Evolutionary conservation across 129 eudicot species (phyloP), one percentile per base, ranked within the genome.

Genomic region (Erigeron canadensis): DNA sequence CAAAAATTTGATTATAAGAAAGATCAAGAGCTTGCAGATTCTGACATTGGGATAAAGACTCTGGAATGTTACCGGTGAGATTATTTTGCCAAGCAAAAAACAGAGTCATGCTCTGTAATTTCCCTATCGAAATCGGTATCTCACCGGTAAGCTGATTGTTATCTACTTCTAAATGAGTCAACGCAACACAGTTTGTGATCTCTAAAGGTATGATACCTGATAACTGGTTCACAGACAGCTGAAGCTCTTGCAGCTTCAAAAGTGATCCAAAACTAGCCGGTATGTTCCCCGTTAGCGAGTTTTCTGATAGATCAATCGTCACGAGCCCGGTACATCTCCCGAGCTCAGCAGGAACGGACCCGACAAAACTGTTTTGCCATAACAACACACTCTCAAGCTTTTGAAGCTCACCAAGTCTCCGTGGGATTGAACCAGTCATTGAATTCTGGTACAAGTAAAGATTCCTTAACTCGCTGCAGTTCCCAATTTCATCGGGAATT

Each of bases 61-160:
- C 90, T 5, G 99, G 99, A 76, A 95, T 90, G 18, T 62, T 71
- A 11, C 99, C 99, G 1, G 97, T 79, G 63, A 95, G 86, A 55
- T 84, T 90, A 70, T 95, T 95, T 46, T 84, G 88, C 99, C 99
- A 95, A 28, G 96, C 97, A 34, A 90, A 95, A 71, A 95, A 90
- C 63, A 90, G 75, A 64, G 88, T 90, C 89, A 95, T 77, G 77
- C 86, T 84, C 82, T 63, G 86, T 77, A 95, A 51, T 7, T 83
- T 81, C 40, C 99, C 96, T 12, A 90, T 83, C 11, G 75, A 61
- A 23, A 38, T 61, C 8, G 99, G 99, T 34, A 95, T 90, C 69
- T 87, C 94, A 1, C 99, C 99, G 3, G 87, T 82, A 41, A 95
- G 79, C 4, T 39, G 59, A 61, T 95, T 95, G 84, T 95, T 95